Conservation (phyloP, 2,329 filamentous ascomycete species). For the Alternaria metachromatica region DNA sequence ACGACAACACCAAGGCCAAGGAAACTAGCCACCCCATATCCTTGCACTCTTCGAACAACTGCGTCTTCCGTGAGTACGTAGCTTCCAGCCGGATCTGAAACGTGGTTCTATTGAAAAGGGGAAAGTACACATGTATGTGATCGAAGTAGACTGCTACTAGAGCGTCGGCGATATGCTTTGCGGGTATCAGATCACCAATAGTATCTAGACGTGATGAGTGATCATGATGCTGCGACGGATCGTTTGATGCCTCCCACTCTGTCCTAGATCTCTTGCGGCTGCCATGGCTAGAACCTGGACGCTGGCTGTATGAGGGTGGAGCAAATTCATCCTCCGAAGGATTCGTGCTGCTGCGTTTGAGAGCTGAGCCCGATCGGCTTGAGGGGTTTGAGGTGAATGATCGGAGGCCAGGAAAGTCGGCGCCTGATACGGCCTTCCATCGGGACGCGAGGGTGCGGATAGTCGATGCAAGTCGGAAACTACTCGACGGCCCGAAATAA, state of each 20-base stretch:
- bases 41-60: slow-evolving; percentile 35
- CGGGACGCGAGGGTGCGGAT: slow-evolving; percentile 29
- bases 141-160: slow-evolving; percentile 52
- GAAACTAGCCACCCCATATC: slow-evolving; percentile 53
- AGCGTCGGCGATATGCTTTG: slow-evolving; percentile 46
- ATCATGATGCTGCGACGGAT: slow-evolving; percentile 14
- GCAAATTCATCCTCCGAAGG: slow-evolving; percentile 30
- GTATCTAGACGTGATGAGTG: slow-evolving; percentile 8
- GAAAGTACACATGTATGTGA: slow-evolving; percentile 46
- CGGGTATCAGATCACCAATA: slow-evolving; percentile 41
- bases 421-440: slow-evolving; percentile 24
- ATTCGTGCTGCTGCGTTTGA: slow-evolving; percentile 19
- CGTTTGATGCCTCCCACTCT: slow-evolving; percentile 20
- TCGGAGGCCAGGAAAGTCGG: slow-evolving; percentile 12
- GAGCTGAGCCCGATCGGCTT: slow-evolving; percentile 8
- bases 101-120: slow-evolving; percentile 51
- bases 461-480: slow-evolving; percentile 32
- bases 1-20: slow-evolving; percentile 51
- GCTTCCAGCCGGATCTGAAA: slow-evolving; percentile 50
- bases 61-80: slow-evolving; percentile 43
- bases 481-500: slow-evolving; percentile 39
- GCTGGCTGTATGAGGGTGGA: slow-evolving; percentile 3
- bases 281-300: slow-evolving; percentile 7
- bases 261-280: slow-evolving; percentile 26
- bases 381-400: slow-evolving; percentile 12